phyloP scores from a whole-genome alignment of 1,284 basidiomycete genomes.

The Omphalotus olearius region DNA sequence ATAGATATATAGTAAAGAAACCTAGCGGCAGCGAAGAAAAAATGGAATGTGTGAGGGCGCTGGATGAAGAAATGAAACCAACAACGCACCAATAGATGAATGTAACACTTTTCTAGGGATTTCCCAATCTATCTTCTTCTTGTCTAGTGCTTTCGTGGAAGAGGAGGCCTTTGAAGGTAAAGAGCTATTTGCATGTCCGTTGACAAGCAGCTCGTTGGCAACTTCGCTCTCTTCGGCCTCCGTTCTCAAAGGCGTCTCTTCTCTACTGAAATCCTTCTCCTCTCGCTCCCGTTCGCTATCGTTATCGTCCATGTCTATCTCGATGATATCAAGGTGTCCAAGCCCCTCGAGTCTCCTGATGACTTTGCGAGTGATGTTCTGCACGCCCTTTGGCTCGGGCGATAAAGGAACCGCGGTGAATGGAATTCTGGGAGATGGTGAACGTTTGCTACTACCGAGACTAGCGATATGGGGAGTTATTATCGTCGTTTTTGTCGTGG shows the following conservation, averaged over 20 bases:
- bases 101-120: conserved; percentile 91
- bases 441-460: conserved; percentile 18
- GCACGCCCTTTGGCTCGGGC: conserved; percentile 31
- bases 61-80: conserved; percentile 9
- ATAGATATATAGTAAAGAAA: conserved; percentile 82
- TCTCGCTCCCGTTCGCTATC: conserved; percentile 18
- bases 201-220: conserved; percentile 18
- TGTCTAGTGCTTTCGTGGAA: neutral
- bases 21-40: conserved; percentile 42
- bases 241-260: neutral
- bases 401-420: conserved; percentile 29
- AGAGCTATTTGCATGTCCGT: conserved; percentile 16
- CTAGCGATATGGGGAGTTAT: neutral
- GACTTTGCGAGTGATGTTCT: conserved; percentile 42
- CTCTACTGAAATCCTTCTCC: conserved; percentile 8
- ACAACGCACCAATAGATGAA: conserved; percentile 77
- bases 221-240: conserved; percentile 21
- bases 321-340: conserved; percentile 29
- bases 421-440: conserved; percentile 33
- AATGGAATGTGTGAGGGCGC: conserved; percentile 3
- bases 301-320: conserved; percentile 22
- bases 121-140: conserved; percentile 61
- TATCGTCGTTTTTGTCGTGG: neutral
- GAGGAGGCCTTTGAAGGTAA: conserved; percentile 7
- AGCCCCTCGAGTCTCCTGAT: conserved; percentile 39